Evolutionary conservation across 495 filamentous ascomycete genomes (phyloP).

Genomic region (Penicillium longicatenatum): DNA sequence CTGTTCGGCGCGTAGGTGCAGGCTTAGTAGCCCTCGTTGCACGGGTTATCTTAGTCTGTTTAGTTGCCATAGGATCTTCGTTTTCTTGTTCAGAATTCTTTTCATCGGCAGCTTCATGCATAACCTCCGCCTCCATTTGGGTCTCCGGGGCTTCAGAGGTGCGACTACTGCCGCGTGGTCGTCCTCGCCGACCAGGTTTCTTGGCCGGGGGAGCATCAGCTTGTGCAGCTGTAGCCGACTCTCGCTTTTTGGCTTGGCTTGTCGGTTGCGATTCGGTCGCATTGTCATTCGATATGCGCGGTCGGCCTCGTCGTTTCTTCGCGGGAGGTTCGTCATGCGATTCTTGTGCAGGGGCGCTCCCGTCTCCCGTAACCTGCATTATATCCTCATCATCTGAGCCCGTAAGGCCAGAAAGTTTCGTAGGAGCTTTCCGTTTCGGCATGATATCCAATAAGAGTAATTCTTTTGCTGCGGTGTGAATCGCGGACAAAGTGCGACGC

Average conservation of each 20-base stretch:
- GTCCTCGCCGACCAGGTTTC: constrained; percentile 35
- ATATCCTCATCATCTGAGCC: constrained; percentile 71
- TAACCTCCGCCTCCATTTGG: constrained; percentile 7
- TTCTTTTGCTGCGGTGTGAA: neutral
- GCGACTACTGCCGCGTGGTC: constrained; percentile 42
- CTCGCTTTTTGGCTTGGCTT: constrained; percentile 19
- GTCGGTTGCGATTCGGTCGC: constrained; percentile 26
- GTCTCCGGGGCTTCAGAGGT: constrained; percentile 29
- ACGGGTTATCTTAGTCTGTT: constrained; percentile 11
- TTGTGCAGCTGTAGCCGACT: constrained; percentile 24
- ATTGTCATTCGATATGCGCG: constrained; percentile 32
- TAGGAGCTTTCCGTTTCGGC: constrained; percentile 55
- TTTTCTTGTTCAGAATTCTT: constrained; percentile 20
- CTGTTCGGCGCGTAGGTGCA: constrained; percentile 32
- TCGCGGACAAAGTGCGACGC: neutral
- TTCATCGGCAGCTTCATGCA: constrained; percentile 13
- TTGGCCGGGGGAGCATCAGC: constrained; percentile 40
- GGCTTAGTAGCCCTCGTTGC: constrained; percentile 25
- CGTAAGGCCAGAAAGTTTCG: constrained; percentile 61
- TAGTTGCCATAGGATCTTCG: constrained; percentile 22
- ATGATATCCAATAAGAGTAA: constrained; percentile 32
- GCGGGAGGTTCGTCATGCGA: constrained; percentile 36
- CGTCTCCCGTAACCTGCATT: constrained; percentile 29
- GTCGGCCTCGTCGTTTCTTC: constrained; percentile 46
- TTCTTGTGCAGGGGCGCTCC: constrained; percentile 28